Evolutionary conservation across 2,329 filamentous ascomycete genomes (phyloP).

Genomic region (Domatiomyces globalis): DNA sequence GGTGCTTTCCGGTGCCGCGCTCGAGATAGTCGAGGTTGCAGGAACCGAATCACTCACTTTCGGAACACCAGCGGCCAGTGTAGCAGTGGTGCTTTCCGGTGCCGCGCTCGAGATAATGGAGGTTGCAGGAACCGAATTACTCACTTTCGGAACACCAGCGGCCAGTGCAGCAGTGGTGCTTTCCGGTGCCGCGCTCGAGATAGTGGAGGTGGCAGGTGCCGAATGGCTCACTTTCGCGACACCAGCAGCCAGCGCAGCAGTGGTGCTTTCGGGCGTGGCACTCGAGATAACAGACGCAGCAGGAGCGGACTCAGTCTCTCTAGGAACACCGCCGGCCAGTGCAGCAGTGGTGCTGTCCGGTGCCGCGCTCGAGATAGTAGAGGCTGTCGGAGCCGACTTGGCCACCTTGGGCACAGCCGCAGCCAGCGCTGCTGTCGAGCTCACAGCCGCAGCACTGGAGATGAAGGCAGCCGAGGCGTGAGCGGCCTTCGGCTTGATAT

Average conservation of each 20-base stretch:
- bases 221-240: not conserved
- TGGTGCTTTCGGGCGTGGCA: constrained; percentile 56
- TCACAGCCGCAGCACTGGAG: constrained; percentile 54
- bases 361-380: constrained; percentile 44
- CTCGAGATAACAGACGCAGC: constrained; percentile 36
- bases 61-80: constrained; percentile 26
- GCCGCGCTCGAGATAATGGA: constrained; percentile 44
- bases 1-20: constrained; percentile 55
- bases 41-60: constrained; percentile 15
- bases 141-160: constrained; percentile 19
- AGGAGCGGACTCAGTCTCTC: not conserved
- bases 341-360: constrained; percentile 58
- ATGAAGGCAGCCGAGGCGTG: constrained; percentile 13
- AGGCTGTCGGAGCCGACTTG: constrained; percentile 4
- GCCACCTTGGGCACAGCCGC: constrained; percentile 23
- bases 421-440: constrained; percentile 50
- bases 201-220: not conserved
- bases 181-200: constrained; percentile 53
- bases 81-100: constrained; percentile 57
- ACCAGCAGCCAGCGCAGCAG: constrained; percentile 21
- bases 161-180: constrained; percentile 52
- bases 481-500: constrained; percentile 37
- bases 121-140: not conserved
- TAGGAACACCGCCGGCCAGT: constrained; percentile 24
- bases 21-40: constrained; percentile 32